Evolutionary conservation across 2,329 filamentous ascomycete genomes (phyloP).

Genomic region (Cladosporium halotolerans): DNA sequence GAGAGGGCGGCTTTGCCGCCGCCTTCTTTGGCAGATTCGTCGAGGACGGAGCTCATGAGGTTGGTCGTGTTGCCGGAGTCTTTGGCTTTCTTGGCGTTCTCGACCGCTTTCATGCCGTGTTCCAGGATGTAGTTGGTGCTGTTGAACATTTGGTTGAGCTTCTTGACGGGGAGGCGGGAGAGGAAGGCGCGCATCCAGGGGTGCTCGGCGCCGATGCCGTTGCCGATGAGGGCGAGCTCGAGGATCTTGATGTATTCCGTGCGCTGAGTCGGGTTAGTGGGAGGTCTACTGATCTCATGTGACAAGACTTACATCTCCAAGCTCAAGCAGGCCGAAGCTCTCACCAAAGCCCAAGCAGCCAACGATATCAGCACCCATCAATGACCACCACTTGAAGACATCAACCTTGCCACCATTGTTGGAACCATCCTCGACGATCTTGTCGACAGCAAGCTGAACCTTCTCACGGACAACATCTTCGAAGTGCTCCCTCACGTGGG

Average conservation of each 20-base stretch:
- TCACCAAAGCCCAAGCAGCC: slow-evolving; percentile 15
- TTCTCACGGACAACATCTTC: slow-evolving; percentile 31
- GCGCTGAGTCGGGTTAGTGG: slow-evolving; percentile 10
- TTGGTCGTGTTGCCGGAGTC: slow-evolving; percentile 18
- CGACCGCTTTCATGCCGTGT: slow-evolving; percentile 23
- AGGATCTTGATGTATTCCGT: slow-evolving; percentile 30
- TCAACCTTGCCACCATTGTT: slow-evolving; percentile 31
- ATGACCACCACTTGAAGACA: slow-evolving; percentile 34
- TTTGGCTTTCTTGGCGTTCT: slow-evolving; percentile 18
- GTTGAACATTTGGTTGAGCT: slow-evolving; percentile 19
- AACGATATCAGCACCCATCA: slow-evolving; percentile 13
- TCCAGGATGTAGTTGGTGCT: slow-evolving; percentile 17
- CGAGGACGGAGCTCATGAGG: slow-evolving; percentile 22
- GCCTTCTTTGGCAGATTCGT: slow-evolving; percentile 23
- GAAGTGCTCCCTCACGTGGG: slow-evolving; percentile 32
- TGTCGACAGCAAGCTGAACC: slow-evolving; percentile 27
- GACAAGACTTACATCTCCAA: slow-evolving; percentile 2
- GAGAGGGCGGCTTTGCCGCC: slow-evolving; percentile 19
- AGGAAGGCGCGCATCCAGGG: slow-evolving; percentile 24
- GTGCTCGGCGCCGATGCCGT: slow-evolving; percentile 29
- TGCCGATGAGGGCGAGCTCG: slow-evolving; percentile 25
- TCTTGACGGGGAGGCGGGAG: slow-evolving; percentile 19
- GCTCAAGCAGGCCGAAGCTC: slow-evolving; percentile 13
- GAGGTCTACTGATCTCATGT: slow-evolving; percentile 34
- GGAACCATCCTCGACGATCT: slow-evolving; percentile 26